Conservation (phyloP, 768 basidiomycete species). For the Auriculariales sp. region DNA sequence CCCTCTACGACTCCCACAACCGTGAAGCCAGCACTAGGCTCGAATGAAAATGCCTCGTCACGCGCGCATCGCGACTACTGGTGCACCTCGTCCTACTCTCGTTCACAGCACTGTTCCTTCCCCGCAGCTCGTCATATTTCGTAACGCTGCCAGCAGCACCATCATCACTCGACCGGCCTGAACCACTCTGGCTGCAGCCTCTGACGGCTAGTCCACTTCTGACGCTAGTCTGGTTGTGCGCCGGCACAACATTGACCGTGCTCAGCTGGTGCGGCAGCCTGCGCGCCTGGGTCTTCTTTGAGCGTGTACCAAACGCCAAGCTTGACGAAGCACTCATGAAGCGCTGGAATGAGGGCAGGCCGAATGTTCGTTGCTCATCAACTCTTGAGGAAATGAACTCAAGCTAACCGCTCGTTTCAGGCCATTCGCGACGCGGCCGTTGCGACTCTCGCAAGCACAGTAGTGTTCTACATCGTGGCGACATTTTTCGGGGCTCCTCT, state of each 20-base stretch:
- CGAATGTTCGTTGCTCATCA: background rate
- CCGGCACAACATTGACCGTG: slow-evolving; percentile 40
- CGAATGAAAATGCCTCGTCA: too few relatives aligned
- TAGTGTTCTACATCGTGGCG: slow-evolving; percentile 31
- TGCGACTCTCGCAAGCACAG: slow-evolving; percentile 35
- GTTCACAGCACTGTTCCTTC: slow-evolving; percentile 58
- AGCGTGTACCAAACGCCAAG: slow-evolving; percentile 19
- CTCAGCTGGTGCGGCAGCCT: slow-evolving; percentile 38
- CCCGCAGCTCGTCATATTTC: slow-evolving; percentile 37
- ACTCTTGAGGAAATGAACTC: slow-evolving; percentile 1
- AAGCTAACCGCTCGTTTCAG: slow-evolving; percentile 20
- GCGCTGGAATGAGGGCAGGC: background rate
- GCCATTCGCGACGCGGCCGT: slow-evolving; percentile 33
- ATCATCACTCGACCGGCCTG: slow-evolving; percentile 29
- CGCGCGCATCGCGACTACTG: slow-evolving; percentile 52
- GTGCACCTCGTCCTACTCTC: slow-evolving; percentile 51
- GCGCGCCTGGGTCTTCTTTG: background rate
- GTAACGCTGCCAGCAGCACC: slow-evolving; percentile 15
- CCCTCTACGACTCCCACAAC: too few relatives aligned
- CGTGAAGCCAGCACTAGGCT: too few relatives aligned
- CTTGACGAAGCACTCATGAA: slow-evolving; percentile 45
- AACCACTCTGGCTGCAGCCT: slow-evolving; percentile 52
- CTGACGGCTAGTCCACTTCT: slow-evolving; percentile 44
- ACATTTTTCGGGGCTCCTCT: slow-evolving; percentile 69
- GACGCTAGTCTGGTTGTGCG: slow-evolving; percentile 43